Evolutionary conservation across 257 asterid genomes (phyloP).

Genomic region (Scutellaria galericulata): DNA sequence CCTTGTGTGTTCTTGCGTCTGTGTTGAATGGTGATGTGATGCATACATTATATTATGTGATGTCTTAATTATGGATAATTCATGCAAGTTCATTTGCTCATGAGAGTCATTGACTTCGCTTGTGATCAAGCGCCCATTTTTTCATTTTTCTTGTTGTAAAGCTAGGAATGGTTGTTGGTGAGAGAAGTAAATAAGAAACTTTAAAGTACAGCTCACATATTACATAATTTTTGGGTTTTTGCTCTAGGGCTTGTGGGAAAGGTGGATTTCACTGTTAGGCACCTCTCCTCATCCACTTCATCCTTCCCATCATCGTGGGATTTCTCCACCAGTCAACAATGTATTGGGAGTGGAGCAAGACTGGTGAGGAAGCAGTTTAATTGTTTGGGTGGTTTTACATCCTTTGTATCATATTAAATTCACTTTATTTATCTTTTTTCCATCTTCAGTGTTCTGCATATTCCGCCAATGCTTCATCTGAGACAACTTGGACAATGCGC

Average conservation of each 20-base stretch:
- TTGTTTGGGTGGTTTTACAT: conserved; percentile 30
- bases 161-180: conserved; percentile 13
- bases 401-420: conserved; percentile 14
- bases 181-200: conserved; percentile 22
- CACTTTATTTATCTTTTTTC: conserved; percentile 14
- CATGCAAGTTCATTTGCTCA: conserved; percentile 5
- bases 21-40: not conserved
- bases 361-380: conserved; percentile 56
- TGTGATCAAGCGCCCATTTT: not conserved
- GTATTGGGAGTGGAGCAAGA: conserved; percentile 70
- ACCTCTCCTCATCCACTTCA: conserved; percentile 75
- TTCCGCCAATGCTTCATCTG: conserved; percentile 79
- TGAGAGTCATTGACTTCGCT: not conserved
- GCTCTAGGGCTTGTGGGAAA: conserved; percentile 80
- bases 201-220: not conserved
- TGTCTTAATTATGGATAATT: conserved; percentile 9
- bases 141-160: conserved; percentile 7
- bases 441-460: conserved; percentile 86
- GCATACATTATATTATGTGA: conserved; percentile 15
- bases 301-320: conserved; percentile 70
- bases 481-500: conserved; percentile 93
- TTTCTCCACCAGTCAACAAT: conserved; percentile 64
- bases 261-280: conserved; percentile 97
- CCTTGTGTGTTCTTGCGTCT: not conserved
- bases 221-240: conserved; percentile 23